Conservation (phyloP, 2,329 filamentous ascomycete species). For the Cladophialophora psammophila region DNA sequence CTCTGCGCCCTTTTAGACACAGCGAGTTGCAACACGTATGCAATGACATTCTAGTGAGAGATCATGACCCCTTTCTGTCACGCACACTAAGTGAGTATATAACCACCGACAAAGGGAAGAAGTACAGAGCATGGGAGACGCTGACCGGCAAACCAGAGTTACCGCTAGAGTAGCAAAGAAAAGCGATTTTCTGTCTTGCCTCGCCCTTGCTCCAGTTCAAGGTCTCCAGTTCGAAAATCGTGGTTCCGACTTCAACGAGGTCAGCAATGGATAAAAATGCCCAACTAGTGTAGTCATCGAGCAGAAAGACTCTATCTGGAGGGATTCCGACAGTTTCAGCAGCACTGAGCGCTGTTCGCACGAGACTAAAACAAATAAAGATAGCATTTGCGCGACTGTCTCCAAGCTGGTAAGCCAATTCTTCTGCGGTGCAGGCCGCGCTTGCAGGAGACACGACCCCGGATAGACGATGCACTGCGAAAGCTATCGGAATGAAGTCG, state of each 20-base stretch:
- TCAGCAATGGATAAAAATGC: constrained; percentile 51
- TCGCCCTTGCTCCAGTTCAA: constrained; percentile 52
- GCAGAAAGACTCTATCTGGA: constrained; percentile 69
- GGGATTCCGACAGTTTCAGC: constrained; percentile 70
- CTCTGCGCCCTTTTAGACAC: constrained; percentile 54
- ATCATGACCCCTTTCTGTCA: constrained; percentile 78
- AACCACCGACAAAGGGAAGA: no score
- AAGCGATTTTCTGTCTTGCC: constrained; percentile 68
- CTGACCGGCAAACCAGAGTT: constrained; percentile 77
- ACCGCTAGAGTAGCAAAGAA: constrained; percentile 80
- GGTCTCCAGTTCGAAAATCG: constrained; percentile 48
- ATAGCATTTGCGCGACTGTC: constrained; percentile 72
- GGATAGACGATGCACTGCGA: constrained; percentile 75
- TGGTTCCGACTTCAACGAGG: constrained; percentile 66
- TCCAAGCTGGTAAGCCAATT: constrained; percentile 75
- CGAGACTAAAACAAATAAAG: constrained; percentile 73
- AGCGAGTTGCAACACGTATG: constrained; percentile 61
- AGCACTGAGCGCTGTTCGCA: constrained; percentile 69
- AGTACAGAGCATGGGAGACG: background rate
- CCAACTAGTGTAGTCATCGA: no score
- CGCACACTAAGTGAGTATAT: no score
- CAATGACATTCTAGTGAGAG: constrained; percentile 75
- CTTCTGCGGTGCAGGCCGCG: constrained; percentile 72
- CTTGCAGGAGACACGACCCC: constrained; percentile 77
- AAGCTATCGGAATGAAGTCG: constrained; percentile 74